A percentile compares a stretch with the other conserved stretches of the same genome.
These are phyloP conservation scores for Xylaria polymorpha DNA, from an alignment of 2,329 filamentous ascomycete genomes.

Conservation along the genomic window DNA sequence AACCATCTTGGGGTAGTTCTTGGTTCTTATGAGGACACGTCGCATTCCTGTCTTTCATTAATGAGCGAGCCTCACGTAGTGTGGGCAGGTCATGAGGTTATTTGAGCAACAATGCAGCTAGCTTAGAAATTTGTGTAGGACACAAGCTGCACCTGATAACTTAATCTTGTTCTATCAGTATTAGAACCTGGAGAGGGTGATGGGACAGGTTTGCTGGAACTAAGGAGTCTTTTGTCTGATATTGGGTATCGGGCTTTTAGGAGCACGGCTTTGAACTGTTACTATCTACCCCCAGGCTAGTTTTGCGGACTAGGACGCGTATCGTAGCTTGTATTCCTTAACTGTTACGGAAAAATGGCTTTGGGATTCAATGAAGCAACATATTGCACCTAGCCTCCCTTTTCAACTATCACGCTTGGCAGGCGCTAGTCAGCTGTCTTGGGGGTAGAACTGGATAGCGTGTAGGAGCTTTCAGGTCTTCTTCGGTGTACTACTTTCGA, in stretches of 20 bases:
- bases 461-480: not conserved
- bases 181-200: not conserved
- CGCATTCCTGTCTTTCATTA: not conserved
- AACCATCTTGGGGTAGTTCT: no score
- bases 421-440: not conserved
- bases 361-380: not conserved
- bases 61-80: not conserved
- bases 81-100: not conserved
- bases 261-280: not conserved
- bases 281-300: not conserved
- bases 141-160: not conserved
- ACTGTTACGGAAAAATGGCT: not conserved
- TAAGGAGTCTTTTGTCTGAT: not conserved
- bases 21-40: no score
- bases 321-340: not conserved
- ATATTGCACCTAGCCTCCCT: not conserved
- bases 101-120: not conserved
- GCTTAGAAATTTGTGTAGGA: not conserved
- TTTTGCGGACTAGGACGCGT: not conserved
- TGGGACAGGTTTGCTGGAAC: not conserved
- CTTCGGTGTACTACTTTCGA: not conserved
- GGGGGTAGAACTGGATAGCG: not conserved
- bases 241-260: not conserved
- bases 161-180: not conserved
- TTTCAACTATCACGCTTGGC: not conserved